Base-by-base conservation (phyloP, 139 green algal species). In the Chlamydomonas applanata region DNA sequence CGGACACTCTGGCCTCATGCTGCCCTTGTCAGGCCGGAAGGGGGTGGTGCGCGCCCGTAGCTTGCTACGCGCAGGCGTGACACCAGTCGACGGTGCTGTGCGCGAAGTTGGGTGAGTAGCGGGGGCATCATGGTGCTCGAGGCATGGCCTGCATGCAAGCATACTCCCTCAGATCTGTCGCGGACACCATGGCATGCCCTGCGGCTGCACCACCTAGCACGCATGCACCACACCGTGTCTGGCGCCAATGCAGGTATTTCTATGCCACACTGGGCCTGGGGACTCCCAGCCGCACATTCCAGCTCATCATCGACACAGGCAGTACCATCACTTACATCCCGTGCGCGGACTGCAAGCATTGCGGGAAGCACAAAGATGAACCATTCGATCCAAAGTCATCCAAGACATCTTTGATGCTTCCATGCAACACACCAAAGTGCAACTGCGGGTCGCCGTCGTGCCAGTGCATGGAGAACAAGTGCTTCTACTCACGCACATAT, bases 291-390 rank as follows among this genome's bases (percentile, higher is more conserved):
- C 78, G 83, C 20, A 71, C 74, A 4, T 98, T 97, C 76, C 82
- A 82, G 3, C 84, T 98, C 9, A 99, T 99, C 71, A 93, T 98
- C 16, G 95, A 99, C 87, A 99, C 95, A 1, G 95, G 95, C 40
- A 94, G 85, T 80, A 97, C 94, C 0, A 92, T 97, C 49, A 97
- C 91, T 0, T 98, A 98, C 84, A 88, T 99, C 20, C 92, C 94
- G 0, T 99, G 95, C 80, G 72, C 81, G 19, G 82, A 68, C 27
- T 98, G 74, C 63, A 82, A 74, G 17, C 71, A 87, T 32, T 90
- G 85, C 64, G 85, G 85, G 0, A 84, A 88, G 34, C 91, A 96
- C 33, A 20, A 73, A 40, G 66, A 86, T 61, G 69, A 78, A 3
- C 73, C 82, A 1, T 98, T 95, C 75, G 84, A 97, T 69, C 82